phyloP scores from a whole-genome alignment of 352 stramenopile species.

The Pythium phragmitis region DNA sequence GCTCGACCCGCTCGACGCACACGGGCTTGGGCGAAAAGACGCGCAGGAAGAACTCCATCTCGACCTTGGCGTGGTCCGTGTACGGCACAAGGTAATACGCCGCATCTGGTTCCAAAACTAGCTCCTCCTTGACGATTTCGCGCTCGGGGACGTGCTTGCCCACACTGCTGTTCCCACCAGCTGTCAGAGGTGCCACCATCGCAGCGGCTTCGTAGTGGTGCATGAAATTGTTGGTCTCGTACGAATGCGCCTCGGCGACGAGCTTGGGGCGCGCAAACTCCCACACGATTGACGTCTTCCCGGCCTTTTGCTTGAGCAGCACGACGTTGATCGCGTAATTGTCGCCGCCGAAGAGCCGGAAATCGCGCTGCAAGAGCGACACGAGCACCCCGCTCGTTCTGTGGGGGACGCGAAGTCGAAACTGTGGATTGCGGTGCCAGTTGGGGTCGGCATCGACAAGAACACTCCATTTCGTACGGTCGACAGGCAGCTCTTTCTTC shows the following conservation, averaged over 20 bases:
- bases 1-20: slow-evolving; percentile 65
- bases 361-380: slow-evolving; percentile 83
- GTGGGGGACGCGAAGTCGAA: slow-evolving; percentile 55
- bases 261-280: slow-evolving; percentile 64
- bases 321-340: slow-evolving; percentile 89
- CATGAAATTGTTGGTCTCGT: slow-evolving; percentile 38
- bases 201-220: slow-evolving; percentile 38
- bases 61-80: slow-evolving; percentile 74
- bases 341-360: slow-evolving; percentile 73
- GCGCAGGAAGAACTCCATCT: slow-evolving; percentile 90
- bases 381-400: slow-evolving; percentile 53
- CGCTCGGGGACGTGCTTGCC: slow-evolving; percentile 62
- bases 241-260: slow-evolving; percentile 69
- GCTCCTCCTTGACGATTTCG: slow-evolving; percentile 73
- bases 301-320: slow-evolving; percentile 67
- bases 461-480: slow-evolving; percentile 66
- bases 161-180: slow-evolving; percentile 11
- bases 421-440: slow-evolving; percentile 93
- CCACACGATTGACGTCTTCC: slow-evolving; percentile 63
- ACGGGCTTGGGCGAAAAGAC: slow-evolving; percentile 80
- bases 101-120: slow-evolving; percentile 67
- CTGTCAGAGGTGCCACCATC: slow-evolving; percentile 27
- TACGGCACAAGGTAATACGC: slow-evolving; percentile 86
- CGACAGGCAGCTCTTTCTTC: slow-evolving; percentile 41
- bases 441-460: slow-evolving; percentile 74